Conservation (phyloP, 2,329 filamentous ascomycete genomes). For the Oidium heveae region DNA sequence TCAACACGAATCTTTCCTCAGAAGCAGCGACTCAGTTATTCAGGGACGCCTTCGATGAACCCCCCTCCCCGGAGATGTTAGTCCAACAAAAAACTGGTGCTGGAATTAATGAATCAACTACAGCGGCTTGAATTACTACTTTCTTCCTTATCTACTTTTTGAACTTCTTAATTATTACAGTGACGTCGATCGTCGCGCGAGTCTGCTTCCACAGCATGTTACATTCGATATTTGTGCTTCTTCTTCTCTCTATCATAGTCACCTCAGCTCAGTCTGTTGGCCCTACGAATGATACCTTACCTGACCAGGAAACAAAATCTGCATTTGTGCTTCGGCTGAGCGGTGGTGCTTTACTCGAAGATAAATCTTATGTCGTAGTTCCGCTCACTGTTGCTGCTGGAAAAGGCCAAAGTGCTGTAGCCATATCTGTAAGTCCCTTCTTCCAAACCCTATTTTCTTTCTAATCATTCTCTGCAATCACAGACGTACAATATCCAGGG, state of each 20-base stretch:
- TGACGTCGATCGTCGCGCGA: slow-evolving; percentile 10
- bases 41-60: too few relatives aligned
- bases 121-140: too few relatives aligned
- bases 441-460: neutral
- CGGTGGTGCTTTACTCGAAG: neutral
- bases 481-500: slow-evolving; percentile 5
- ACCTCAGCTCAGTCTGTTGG: slow-evolving; percentile 7
- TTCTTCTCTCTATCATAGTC: slow-evolving; percentile 5
- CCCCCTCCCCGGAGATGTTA: too few relatives aligned
- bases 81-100: too few relatives aligned
- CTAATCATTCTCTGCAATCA: neutral
- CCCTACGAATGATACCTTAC: slow-evolving; percentile 10
- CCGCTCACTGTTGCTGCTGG: slow-evolving; percentile 9
- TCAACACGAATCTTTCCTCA: too few relatives aligned
- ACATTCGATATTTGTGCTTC: slow-evolving; percentile 3
- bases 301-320: slow-evolving; percentile 3
- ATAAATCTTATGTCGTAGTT: slow-evolving; percentile 7
- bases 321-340: neutral
- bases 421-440: slow-evolving; percentile 4
- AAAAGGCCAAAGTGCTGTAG: slow-evolving; percentile 4
- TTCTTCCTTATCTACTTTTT: neutral
- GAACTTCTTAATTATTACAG: slow-evolving; percentile 6
- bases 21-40: too few relatives aligned
- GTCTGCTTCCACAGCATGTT: slow-evolving; percentile 2
- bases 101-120: too few relatives aligned